Evolutionary conservation across 2,329 filamentous ascomycete genomes (phyloP), one percentile per base, ranked within the genome.

Genomic region (Fusarium sp.): DNA sequence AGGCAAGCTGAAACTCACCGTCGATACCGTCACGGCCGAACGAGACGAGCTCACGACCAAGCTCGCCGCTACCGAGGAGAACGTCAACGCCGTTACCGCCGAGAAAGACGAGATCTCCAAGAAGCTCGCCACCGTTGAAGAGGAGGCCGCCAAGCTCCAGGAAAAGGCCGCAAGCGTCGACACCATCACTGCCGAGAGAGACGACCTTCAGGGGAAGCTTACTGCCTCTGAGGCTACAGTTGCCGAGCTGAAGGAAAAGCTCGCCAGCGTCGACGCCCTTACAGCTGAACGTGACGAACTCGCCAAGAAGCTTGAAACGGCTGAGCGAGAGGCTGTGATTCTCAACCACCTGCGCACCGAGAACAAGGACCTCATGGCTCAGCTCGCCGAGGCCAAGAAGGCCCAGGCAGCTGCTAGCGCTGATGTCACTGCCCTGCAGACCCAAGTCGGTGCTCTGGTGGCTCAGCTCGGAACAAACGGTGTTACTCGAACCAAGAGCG

Each of bases 331-430:
- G 18, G 73, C 74, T 4, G 74, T 77, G 1, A 69, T 77, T 20
- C 45, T 78, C 2, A 65, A 75, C 3, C 65, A 70, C 6, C 58
- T 79, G 3, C 73, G 75, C 6, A 70, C 71, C 6, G 77, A 79
- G 68, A 79, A 79, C 62, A 78, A 70, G 11, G 70, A 66, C 22
- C 78, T 79, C 11, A 70, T 65, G 35, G 75, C 74, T 7, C 74
- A 79, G 42, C 78, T 79, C 1, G 75, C 72, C 0, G 75, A 71
- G 22, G 75, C 78, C 0, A 73, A 79, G 65, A 69, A 70, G 63
- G 71, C 71, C 1, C 75, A 79, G n/a, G 67, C 78, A 40, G 60
- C 73, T 5, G 74, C 78, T 0, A 68, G 59, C 5, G 68, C 71
- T 6, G 69, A 79, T 31, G 71, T 79, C 9, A 61, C 68, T 1